These are phyloP conservation scores for Neonectria sp. DNA, from an alignment of 2,329 filamentous ascomycete genomes.

Conservation along the genomic window DNA sequence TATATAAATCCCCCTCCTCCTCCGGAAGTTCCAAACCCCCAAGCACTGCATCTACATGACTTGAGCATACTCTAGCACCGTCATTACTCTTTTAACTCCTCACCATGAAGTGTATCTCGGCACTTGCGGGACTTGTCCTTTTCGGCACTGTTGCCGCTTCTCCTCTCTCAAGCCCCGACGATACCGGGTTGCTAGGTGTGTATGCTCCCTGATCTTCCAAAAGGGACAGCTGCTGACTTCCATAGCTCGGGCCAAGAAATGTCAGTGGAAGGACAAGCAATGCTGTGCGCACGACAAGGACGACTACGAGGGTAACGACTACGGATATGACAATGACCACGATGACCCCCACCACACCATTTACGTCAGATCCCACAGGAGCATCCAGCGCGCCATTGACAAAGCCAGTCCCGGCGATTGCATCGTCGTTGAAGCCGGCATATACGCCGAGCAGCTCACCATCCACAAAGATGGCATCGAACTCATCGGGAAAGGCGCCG, in stretches of 20 bases:
- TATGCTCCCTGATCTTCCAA: neutral
- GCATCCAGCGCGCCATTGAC: constrained; percentile 52
- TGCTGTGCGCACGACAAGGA: constrained; percentile 30
- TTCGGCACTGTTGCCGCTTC: constrained; percentile 30
- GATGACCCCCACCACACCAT: constrained; percentile 30
- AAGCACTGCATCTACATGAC: neutral
- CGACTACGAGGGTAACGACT: constrained; percentile 3
- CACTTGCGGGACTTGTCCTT: constrained; percentile 17
- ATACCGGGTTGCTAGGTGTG: constrained; percentile 25
- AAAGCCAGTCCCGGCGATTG: constrained; percentile 47
- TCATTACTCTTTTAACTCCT: neutral
- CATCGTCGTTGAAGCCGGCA: constrained; percentile 52
- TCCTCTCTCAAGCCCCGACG: constrained; percentile 29
- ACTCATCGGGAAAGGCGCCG: constrained; percentile 49
- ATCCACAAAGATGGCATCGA: constrained; percentile 53
- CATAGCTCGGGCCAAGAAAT: constrained; percentile 32
- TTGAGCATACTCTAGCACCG: neutral
- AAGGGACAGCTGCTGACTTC: neutral
- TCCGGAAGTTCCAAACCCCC: too few species aligned
- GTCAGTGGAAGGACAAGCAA: constrained; percentile 35
- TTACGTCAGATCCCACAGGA: constrained; percentile 37
- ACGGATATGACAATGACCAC: constrained; percentile 6
- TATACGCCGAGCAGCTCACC: constrained; percentile 53
- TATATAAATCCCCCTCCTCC: constrained; percentile 5
- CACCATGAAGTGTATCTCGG: constrained; percentile 33